Conservation (phyloP, 345 rosid genomes). For the Cardamine chenopodiifolia region DNA sequence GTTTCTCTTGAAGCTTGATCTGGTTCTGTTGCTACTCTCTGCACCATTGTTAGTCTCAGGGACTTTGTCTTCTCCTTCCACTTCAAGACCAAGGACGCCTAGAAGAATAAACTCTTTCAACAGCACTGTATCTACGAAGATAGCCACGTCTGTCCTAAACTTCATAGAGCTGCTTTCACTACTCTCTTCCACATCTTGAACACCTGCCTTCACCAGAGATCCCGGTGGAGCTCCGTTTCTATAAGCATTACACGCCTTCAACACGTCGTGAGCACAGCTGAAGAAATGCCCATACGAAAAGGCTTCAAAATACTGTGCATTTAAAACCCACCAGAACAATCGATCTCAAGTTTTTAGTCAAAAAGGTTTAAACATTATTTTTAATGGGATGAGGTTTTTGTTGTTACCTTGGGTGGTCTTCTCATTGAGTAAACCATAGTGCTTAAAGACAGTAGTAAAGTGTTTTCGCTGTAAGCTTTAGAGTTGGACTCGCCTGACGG, state of each 20-base stretch:
- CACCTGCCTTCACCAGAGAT: constrained; percentile 57
- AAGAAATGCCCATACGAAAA: constrained; percentile 76
- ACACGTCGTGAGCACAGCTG: constrained; percentile 57
- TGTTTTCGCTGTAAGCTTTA: constrained; percentile 64
- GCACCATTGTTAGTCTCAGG: constrained; percentile 21
- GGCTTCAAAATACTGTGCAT: constrained; percentile 73
- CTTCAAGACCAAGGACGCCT: constrained; percentile 49
- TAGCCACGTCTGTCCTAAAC: constrained; percentile 52
- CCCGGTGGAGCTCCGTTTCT: constrained; percentile 74
- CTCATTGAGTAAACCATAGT: constrained; percentile 74
- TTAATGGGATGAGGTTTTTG: background rate
- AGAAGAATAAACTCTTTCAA: constrained; percentile 52
- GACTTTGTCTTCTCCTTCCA: constrained; percentile 23
- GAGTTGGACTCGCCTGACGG: constrained; percentile 48
- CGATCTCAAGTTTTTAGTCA: constrained; percentile 14
- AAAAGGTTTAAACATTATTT: background rate
- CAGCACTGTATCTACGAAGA: constrained; percentile 45
- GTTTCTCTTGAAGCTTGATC: constrained; percentile 32
- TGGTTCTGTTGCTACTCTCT: constrained; percentile 25
- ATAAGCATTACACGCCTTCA: constrained; percentile 77
- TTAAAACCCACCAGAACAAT: constrained; percentile 12
- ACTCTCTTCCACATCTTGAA: constrained; percentile 54
- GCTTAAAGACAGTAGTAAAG: constrained; percentile 62
- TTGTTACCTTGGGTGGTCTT: constrained; percentile 81
- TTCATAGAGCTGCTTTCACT: constrained; percentile 46